Base-by-base conservation (phyloP, 768 basidiomycete genomes). In the Tephrocybe sp. region DNA sequence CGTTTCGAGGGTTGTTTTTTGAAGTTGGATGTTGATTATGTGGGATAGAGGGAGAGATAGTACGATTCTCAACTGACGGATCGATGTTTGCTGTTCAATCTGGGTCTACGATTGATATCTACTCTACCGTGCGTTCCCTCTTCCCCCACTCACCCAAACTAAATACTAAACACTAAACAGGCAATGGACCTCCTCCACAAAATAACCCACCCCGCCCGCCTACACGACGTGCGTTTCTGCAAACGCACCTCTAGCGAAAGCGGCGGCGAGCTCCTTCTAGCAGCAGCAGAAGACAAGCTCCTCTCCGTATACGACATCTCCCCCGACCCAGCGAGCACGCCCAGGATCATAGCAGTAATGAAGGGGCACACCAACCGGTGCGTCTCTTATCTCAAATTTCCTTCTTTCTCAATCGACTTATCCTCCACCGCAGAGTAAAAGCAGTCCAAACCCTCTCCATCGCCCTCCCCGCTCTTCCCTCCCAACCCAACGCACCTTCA, bases 281-380 rank as follows among this genome's bases (percentile, higher is more conserved):
- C 85, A 6, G 89, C 83, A 2, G 93, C 88, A 5, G 97, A 99
- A 69, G 93, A 98, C 64, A 92, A 88, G 57, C 89, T 89, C 60
- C 72, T 92, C 2, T 80, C 92, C 1, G 70, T 94, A 9, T 98
- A 95, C 68, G 76, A 79, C 40, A 54, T 90, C 25, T 72, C 75
- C 4, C 60, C 69, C 12, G 76, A 83, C 47, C 64, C 66, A 2
- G 65, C 74, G 7, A 62, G 59, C 5, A 46, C 70, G 2, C 87
- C 89, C 1, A 72, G 61, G 6, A 66, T 92, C n/a, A 70, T 89
- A 22, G 90, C 88, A 5, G 71, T 82, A 48, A 71, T 95, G 68
- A 65, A 80, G 0, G 96, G 97, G 0, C 96, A 98, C 62, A 68
- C 73, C 12, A 97, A 96, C 67, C 82, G 96, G 96, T 94, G 25